phyloP scores from a whole-genome alignment of 1,139 yeast genomes.

The Pichiaceae sp. region DNA sequence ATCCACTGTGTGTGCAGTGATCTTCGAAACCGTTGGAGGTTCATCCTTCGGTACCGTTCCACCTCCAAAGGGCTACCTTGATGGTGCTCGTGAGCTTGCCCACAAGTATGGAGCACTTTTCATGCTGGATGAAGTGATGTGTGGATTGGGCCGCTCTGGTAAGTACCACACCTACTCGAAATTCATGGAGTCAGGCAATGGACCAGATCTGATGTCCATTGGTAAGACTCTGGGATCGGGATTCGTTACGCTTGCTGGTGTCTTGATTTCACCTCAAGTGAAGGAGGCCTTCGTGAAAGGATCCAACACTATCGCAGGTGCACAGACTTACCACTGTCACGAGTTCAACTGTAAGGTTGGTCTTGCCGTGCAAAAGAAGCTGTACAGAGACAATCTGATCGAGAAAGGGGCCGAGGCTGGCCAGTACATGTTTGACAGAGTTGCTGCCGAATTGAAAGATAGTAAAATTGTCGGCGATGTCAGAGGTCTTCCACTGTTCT shows the following conservation, averaged over 20 bases:
- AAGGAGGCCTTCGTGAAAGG: slow-evolving; percentile 36
- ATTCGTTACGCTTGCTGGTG: slow-evolving; percentile 54
- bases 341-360: slow-evolving; percentile 55
- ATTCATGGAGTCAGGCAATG: slow-evolving; percentile 35
- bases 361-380: slow-evolving; percentile 47
- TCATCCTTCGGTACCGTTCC: slow-evolving; percentile 49
- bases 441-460: slow-evolving; percentile 27
- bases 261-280: slow-evolving; percentile 45
- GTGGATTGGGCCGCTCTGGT: slow-evolving; percentile 39
- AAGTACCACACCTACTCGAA: slow-evolving; percentile 34
- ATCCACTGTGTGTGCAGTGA: slow-evolving; percentile 43
- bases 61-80: slow-evolving; percentile 43
- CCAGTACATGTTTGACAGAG: slow-evolving; percentile 35
- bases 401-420: slow-evolving; percentile 44
- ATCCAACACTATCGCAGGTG: slow-evolving; percentile 38
- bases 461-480: slow-evolving; percentile 44
- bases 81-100: slow-evolving; percentile 34
- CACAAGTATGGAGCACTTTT: slow-evolving; percentile 38
- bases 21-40: slow-evolving; percentile 53
- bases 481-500: slow-evolving; percentile 56
- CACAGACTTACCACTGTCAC: slow-evolving; percentile 56
- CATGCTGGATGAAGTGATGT: slow-evolving; percentile 43
- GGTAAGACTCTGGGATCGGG: slow-evolving; percentile 65
- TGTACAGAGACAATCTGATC: slow-evolving; percentile 34
- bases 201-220: slow-evolving; percentile 54